Evolutionary conservation across 352 stramenopile genomes (phyloP), one percentile per base, ranked within the genome.

Genomic region (Blastocystis sp.): DNA sequence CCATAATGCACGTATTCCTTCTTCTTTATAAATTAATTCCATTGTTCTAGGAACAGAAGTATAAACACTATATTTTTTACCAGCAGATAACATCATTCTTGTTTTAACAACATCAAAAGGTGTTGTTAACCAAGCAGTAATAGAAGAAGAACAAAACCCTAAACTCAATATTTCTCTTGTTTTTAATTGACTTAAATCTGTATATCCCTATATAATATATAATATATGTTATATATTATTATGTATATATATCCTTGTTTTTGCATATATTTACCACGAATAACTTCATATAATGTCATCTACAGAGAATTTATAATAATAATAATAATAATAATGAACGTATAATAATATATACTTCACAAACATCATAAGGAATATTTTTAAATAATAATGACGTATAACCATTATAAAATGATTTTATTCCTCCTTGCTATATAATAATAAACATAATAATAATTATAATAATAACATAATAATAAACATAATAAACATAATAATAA

Each of bases 301-400:
- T 59, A 31, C n/a, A n/a, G n/a, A n/a, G n/a, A n/a, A n/a, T n/a
- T n/a, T n/a, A n/a, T n/a, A n/a, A n/a, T n/a, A n/a, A n/a, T n/a
- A n/a, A n/a, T n/a, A n/a, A n/a, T n/a, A n/a, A n/a, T n/a, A n/a
- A n/a, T n/a, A n/a, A n/a, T n/a, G n/a, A n/a, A n/a, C n/a, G n/a
- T n/a, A n/a, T n/a, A n/a, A n/a, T n/a, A n/a, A n/a, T n/a, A n/a
- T n/a, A n/a, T n/a, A n/a, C n/a, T n/a, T n/a, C n/a, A 52, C 46
- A 49, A 21, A 40, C 49, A 59, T 59, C 49, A 16, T 59, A 59
- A 21, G 49, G 49, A 32, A 59, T 59, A 32, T 52, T 59, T 28
- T 59, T 59, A 32, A 49, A 59, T 25, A 59, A 32, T 4, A 59
- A 28, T n/a, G 36, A 24, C 4, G 37, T 27, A 32, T 59, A 59